A percentile compares a stretch with the other conserved stretches of the same genome.
Evolutionary conservation across 2,329 filamentous ascomycete species (phyloP).

Genomic region (Myriosclerotinia scirpicola): DNA sequence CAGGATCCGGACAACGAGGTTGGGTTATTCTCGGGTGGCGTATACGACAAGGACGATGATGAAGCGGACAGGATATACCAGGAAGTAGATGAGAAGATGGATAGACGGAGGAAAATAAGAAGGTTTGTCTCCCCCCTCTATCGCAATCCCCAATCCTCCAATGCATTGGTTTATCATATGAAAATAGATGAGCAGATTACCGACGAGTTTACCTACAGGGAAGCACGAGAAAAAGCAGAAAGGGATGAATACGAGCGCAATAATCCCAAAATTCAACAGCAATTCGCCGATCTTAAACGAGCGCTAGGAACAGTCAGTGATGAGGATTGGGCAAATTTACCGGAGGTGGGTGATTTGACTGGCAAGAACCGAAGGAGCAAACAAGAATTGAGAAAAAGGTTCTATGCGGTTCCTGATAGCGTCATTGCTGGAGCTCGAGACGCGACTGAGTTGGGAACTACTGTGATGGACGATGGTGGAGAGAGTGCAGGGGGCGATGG

Average conservation of each 20-base stretch:
- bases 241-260: constrained; percentile 93
- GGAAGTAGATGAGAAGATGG: constrained; percentile 96
- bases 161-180: constrained; percentile 65
- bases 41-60: constrained; percentile 96
- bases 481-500: constrained; percentile 44
- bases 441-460: constrained; percentile 79
- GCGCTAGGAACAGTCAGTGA: constrained; percentile 85
- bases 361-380: constrained; percentile 87
- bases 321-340: constrained; percentile 94
- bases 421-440: constrained; percentile 86
- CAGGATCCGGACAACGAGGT: constrained; percentile 98
- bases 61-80: constrained; percentile 96
- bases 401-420: constrained; percentile 96
- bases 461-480: constrained; percentile 78
- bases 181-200: constrained; percentile 72
- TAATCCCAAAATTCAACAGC: constrained; percentile 97
- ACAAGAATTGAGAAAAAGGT: constrained; percentile 77
- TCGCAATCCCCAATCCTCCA: constrained; percentile 39
- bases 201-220: constrained; percentile 74
- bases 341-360: constrained; percentile 94
- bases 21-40: constrained; percentile 89
- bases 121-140: constrained; percentile 63
- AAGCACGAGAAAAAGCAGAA: constrained; percentile 90
- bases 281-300: constrained; percentile 94
- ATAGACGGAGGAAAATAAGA: constrained; percentile 78